Evolutionary conservation across 768 basidiomycete genomes (phyloP).

Genomic region (Lyophyllum semitale): DNA sequence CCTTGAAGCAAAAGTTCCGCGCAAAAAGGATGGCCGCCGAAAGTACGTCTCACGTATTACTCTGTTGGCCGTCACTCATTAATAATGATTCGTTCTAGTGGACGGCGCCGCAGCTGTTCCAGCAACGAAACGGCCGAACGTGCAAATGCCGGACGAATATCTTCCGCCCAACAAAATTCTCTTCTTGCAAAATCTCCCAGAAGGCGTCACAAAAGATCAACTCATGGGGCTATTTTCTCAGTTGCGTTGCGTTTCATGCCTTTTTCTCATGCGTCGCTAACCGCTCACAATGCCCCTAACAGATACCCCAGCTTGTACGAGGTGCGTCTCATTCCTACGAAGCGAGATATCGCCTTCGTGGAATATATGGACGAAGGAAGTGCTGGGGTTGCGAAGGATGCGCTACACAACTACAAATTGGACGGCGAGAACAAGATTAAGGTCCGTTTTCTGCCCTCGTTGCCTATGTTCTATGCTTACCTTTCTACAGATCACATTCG

Average conservation of each 20-base stretch:
- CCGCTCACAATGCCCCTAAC: background rate
- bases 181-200: conserved; percentile 96
- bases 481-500: conserved; percentile 63
- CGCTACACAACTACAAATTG: conserved; percentile 95
- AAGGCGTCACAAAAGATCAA: conserved; percentile 89
- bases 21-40: conserved; percentile 82
- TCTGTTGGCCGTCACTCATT: background rate
- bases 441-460: conserved; percentile 40
- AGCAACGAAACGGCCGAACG: conserved; percentile 74
- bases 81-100: conserved; percentile 39
- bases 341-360: conserved; percentile 98
- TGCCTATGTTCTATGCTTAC: conserved; percentile 1
- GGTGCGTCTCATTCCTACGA: conserved; percentile 97
- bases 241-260: conserved; percentile 36
- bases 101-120: conserved; percentile 69
- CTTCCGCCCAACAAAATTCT: conserved; percentile 99
- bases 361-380: conserved; percentile 94
- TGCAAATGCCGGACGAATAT: conserved; percentile 99
- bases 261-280: background rate
- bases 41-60: conserved; percentile 44
- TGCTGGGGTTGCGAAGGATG: conserved; percentile 91
- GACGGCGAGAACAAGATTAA: conserved; percentile 99
- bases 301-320: conserved; percentile 96
- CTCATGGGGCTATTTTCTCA: conserved; percentile 90
- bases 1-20: conserved; percentile 82